Conservation (phyloP, 768 basidiomycete genomes). For the Pleurotus pulmonarius region DNA sequence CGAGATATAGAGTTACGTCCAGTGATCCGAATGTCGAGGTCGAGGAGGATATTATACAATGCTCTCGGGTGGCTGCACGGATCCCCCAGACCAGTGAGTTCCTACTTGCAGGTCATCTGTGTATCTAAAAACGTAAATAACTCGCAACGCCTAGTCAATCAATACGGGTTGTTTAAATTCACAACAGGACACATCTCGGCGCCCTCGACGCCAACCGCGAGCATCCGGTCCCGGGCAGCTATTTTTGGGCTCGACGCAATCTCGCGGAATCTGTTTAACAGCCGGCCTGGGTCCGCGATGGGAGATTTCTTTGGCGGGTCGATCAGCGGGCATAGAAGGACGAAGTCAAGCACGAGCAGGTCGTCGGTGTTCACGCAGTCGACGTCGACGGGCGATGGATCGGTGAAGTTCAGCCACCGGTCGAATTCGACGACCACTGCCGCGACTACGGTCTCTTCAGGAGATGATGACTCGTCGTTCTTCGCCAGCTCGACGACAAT, state of each 20-base stretch:
- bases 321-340: slow-evolving; percentile 62
- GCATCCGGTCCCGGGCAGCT: slow-evolving; percentile 61
- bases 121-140: neutral
- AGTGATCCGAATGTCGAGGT: slow-evolving; percentile 69
- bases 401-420: slow-evolving; percentile 69
- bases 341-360: slow-evolving; percentile 68
- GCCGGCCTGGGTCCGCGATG: slow-evolving; percentile 63
- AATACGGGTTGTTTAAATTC: slow-evolving; percentile 88
- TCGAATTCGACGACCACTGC: slow-evolving; percentile 64
- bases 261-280: slow-evolving; percentile 82
- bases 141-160: slow-evolving; percentile 56
- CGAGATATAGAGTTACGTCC: slow-evolving; percentile 73
- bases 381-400: slow-evolving; percentile 62
- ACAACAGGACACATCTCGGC: slow-evolving; percentile 66
- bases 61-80: slow-evolving; percentile 64
- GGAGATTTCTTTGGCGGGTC: slow-evolving; percentile 76
- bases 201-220: slow-evolving; percentile 82
- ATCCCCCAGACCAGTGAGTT: slow-evolving; percentile 79
- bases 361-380: slow-evolving; percentile 67
- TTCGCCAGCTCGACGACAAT: slow-evolving; percentile 31
- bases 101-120: neutral
- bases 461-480: slow-evolving; percentile 59
- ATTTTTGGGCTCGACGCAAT: slow-evolving; percentile 89
- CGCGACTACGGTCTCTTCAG: slow-evolving; percentile 56
- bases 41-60: slow-evolving; percentile 84